Evolutionary conservation across 805 yeast species (phyloP).

Genomic region (Tetrapisispora arboricola): DNA sequence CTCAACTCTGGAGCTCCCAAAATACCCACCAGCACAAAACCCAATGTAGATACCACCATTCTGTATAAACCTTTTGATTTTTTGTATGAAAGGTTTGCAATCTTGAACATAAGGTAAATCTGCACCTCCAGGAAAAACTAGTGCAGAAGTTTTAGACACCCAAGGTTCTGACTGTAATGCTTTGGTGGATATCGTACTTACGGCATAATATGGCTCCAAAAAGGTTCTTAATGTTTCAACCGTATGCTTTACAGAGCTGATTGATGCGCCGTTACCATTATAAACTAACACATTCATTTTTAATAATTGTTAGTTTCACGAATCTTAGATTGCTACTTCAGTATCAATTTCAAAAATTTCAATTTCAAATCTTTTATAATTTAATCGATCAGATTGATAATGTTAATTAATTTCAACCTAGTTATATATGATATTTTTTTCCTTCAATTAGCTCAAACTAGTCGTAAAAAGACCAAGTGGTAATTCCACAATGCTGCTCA

Average conservation of each 20-base stretch:
- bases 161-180: slow-evolving; percentile 77
- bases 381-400: no score
- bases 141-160: slow-evolving; percentile 63
- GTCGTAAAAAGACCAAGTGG: no score
- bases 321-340: no score
- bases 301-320: no score
- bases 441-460: no score
- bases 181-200: slow-evolving; percentile 53
- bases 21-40: slow-evolving; percentile 94
- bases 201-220: slow-evolving; percentile 84
- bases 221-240: slow-evolving; percentile 62
- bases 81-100: slow-evolving; percentile 61
- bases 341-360: no score
- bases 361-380: no score
- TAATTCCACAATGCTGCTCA: no score
- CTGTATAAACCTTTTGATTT: slow-evolving; percentile 46
- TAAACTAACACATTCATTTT: slow-evolving; percentile 71
- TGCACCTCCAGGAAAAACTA: slow-evolving; percentile 96
- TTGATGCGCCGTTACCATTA: slow-evolving; percentile 70
- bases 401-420: no score
- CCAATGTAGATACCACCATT: slow-evolving; percentile 81
- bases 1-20: slow-evolving; percentile 62
- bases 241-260: slow-evolving; percentile 78
- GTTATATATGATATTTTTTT: no score
- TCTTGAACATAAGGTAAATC: slow-evolving; percentile 75